Evolutionary conservation across 1,139 yeast species (phyloP), one percentile per base, ranked within the genome.

Genomic region (Pichia sp.): DNA sequence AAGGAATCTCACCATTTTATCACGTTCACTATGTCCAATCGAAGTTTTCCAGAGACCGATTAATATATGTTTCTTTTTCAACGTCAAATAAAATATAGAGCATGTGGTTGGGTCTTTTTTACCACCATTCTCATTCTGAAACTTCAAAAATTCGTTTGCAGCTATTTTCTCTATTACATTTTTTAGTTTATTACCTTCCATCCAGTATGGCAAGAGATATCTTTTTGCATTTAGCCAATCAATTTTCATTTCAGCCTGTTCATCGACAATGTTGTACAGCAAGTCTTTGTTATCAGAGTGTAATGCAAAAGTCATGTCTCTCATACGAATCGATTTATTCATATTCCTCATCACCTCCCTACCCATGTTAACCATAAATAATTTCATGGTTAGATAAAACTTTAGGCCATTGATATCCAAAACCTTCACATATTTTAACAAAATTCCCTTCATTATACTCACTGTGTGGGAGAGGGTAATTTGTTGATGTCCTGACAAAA

Each of bases 401-500:
- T 90, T 73, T 14, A 84, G 68, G 0, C 95, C 97, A 68, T 86
- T 86, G 29, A 75, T 75, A 68, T 92, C 98, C 29, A 90, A 69
- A n/a, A 73, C 67, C 48, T 78, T 73, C 7, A 54, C 44, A 46
- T 66, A 64, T 49, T 72, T 67, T 53, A 76, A 74, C 17, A 78
- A 75, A 7, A 89, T 76, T 29, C 80, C 82, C 41, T 76, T 74
- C 20, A 87, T 73, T 2, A 91, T 85, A 49, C 80, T 83, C 12
- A 89, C 76, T 1, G 90, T 82, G 16, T 88, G 81, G 2, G 85
- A 77, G 45, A 92, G 77, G 0, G 97, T 90, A 31, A 86, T 83
- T 66, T 92, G 98, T 66, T 92, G 97, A 71, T 92, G 97, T 58
- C 97, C 81, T 0, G 97, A 90, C 49, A 92, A 69, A 59, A 85